Conservation (phyloP, 805 yeast genomes). For the Kluyveromyces nonfermentans region DNA sequence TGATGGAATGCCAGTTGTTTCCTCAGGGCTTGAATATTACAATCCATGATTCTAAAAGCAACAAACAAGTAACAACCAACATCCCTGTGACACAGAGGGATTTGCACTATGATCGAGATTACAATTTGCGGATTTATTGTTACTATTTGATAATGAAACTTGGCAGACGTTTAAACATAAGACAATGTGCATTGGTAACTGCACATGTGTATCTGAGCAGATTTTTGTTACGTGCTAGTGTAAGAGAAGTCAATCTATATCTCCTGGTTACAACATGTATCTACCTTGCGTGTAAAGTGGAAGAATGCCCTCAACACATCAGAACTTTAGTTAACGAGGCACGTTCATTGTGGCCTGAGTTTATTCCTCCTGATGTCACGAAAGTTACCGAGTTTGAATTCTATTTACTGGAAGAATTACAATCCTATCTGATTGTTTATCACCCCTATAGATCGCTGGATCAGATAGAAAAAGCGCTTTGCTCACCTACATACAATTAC, state of each 20-base stretch:
- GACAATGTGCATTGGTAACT: conserved; percentile 81
- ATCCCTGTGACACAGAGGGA: conserved; percentile 34
- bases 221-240: conserved; percentile 59
- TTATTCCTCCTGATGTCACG: conserved; percentile 82
- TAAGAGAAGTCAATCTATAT: conserved; percentile 77
- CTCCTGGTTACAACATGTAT: conserved; percentile 74
- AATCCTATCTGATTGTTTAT: conserved; percentile 59
- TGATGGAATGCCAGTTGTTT: conserved; percentile 29
- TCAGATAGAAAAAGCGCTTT: conserved; percentile 40
- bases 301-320: conserved; percentile 92
- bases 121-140: conserved; percentile 63
- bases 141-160: conserved; percentile 67
- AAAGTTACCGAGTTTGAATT: conserved; percentile 94
- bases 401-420: conserved; percentile 81
- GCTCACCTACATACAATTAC: conserved; percentile 21
- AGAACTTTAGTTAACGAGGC: conserved; percentile 78
- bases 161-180: conserved; percentile 65
- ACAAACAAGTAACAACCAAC: conserved; percentile 31
- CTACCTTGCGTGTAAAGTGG: conserved; percentile 86
- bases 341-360: conserved; percentile 88
- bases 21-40: conserved; percentile 28
- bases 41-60: conserved; percentile 22
- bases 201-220: conserved; percentile 82
- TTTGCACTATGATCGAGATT: conserved; percentile 38
- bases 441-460: conserved; percentile 64